Conservation (phyloP, 2,329 filamentous ascomycete genomes). For the Cercospora janseana region DNA sequence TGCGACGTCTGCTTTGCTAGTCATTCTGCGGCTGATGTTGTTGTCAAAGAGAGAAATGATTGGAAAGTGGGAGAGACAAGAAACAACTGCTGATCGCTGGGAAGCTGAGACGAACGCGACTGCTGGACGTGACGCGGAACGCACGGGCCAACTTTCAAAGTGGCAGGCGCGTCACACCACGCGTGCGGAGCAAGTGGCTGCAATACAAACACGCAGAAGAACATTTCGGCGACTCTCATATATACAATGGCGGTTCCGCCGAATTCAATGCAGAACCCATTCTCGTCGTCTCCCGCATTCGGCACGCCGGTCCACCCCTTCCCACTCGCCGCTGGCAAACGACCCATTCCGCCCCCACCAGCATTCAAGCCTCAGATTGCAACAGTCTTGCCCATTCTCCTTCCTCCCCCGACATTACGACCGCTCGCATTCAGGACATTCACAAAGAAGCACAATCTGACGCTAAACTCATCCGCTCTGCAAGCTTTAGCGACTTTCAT, state of each 20-base stretch:
- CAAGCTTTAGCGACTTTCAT: slow-evolving; percentile 85
- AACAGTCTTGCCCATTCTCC: slow-evolving; percentile 79
- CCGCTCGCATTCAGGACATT: slow-evolving; percentile 93
- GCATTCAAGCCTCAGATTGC: slow-evolving; percentile 54
- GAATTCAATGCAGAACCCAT: slow-evolving; percentile 32
- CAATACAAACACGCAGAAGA: background rate
- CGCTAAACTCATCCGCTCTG: slow-evolving; percentile 81
- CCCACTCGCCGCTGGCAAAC: slow-evolving; percentile 24
- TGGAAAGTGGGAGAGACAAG: too few relatives aligned
- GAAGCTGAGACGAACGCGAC: too few relatives aligned
- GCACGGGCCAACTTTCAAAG: background rate
- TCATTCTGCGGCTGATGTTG: too few relatives aligned
- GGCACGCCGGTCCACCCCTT: slow-evolving; percentile 81
- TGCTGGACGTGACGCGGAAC: slow-evolving; percentile 8
- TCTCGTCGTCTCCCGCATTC: slow-evolving; percentile 87
- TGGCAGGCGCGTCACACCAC: slow-evolving; percentile 9
- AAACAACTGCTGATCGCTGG: too few relatives aligned
- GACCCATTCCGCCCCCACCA: slow-evolving; percentile 51
- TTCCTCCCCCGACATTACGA: slow-evolving; percentile 81
- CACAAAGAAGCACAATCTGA: slow-evolving; percentile 95
- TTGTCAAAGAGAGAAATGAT: too few relatives aligned
- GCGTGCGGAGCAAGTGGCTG: background rate
- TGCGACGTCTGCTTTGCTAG: background rate
- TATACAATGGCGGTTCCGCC: slow-evolving; percentile 19
- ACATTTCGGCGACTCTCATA: background rate